Conservation (phyloP, 768 basidiomycete species). For the Russula earlei region DNA sequence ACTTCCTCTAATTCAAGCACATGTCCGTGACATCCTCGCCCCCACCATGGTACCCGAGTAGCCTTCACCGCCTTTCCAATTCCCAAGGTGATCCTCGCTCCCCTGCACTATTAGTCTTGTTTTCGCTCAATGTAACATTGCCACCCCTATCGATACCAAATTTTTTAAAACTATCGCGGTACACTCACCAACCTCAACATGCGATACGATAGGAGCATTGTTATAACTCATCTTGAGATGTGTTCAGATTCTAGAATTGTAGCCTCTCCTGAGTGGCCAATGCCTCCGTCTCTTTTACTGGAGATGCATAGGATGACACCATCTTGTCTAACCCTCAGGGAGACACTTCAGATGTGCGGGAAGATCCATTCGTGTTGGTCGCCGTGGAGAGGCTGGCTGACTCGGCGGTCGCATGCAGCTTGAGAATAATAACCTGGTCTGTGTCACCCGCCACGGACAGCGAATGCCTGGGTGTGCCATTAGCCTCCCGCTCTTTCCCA, state of each 20-base stretch:
- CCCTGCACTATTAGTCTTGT: neutral
- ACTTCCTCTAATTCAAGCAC: constrained; percentile 17
- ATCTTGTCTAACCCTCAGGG: neutral
- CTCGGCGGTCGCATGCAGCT: constrained; percentile 17
- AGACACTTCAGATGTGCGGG: neutral
- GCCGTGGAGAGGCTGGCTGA: constrained; percentile 8
- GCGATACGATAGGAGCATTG: neutral
- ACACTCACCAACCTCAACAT: neutral
- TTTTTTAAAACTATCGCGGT: constrained; percentile 4
- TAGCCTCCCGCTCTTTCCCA: constrained; percentile 21
- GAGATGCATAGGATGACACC: neutral
- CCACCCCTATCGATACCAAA: constrained; percentile 13
- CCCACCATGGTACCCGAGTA: neutral
- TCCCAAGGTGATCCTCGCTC: neutral
- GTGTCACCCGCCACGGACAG: constrained; percentile 24
- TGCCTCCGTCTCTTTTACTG: neutral
- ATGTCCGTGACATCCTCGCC: constrained; percentile 12
- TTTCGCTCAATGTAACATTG: constrained; percentile 4
- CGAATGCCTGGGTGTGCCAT: constrained; percentile 8
- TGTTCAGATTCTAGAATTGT: neutral
- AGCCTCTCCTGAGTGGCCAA: neutral
- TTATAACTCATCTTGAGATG: constrained; percentile 11
- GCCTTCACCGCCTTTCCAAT: neutral
- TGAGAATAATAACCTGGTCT: constrained; percentile 21
- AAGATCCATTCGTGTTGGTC: neutral